These are phyloP conservation scores for Calonectria pseudoturangicola DNA, from an alignment of 2,329 filamentous ascomycete species.

Conservation along the genomic window DNA sequence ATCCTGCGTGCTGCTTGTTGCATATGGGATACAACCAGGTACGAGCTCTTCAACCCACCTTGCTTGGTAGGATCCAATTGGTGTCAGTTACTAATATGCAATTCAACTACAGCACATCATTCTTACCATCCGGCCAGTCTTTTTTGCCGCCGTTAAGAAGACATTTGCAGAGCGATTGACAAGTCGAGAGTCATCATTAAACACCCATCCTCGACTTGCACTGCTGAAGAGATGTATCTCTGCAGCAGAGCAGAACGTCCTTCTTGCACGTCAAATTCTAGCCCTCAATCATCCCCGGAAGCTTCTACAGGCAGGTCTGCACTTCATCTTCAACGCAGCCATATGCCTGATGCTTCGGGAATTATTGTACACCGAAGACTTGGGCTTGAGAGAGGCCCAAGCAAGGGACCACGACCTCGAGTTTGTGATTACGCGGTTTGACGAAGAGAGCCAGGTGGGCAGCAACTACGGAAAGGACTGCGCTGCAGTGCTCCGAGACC, in stretches of 20 bases:
- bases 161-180: constrained; percentile 65
- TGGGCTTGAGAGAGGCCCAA: constrained; percentile 50
- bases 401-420: constrained; percentile 58
- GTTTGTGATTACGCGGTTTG: constrained; percentile 65
- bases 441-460: constrained; percentile 61
- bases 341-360: constrained; percentile 68
- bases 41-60: neutral
- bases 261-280: constrained; percentile 64
- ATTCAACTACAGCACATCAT: constrained; percentile 62
- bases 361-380: constrained; percentile 60
- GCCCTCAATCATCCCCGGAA: constrained; percentile 61
- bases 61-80: neutral
- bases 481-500: constrained; percentile 61
- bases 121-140: constrained; percentile 67
- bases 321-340: constrained; percentile 71
- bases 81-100: neutral
- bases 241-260: constrained; percentile 68
- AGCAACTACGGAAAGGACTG: constrained; percentile 63
- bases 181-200: constrained; percentile 52
- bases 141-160: constrained; percentile 68
- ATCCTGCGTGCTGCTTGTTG: constrained; percentile 66
- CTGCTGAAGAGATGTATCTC: constrained; percentile 63
- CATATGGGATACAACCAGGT: constrained; percentile 70
- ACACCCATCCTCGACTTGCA: constrained; percentile 50
- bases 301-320: constrained; percentile 66